These are phyloP conservation scores for Phaeotremella fagi DNA, from an alignment of 768 basidiomycete species.

Conservation along the genomic window DNA sequence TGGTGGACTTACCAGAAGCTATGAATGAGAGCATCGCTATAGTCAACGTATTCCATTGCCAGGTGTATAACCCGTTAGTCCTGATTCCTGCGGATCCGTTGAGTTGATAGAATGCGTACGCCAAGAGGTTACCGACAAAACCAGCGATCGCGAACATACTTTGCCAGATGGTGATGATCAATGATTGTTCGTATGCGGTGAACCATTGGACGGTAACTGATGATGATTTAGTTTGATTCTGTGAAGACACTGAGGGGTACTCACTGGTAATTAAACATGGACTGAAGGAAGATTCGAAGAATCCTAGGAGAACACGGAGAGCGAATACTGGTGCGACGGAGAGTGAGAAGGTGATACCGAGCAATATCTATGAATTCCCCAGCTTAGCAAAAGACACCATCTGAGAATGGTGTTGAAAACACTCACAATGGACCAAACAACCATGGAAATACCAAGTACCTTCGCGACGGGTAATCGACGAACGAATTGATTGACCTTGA, in stretches of 20 bases:
- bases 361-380: conserved; percentile 5
- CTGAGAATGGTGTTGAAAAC: neutral
- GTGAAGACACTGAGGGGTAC: neutral
- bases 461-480: conserved; percentile 19
- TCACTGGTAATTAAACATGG: conserved; percentile 21
- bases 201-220: conserved; percentile 35
- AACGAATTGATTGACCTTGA: conserved; percentile 18
- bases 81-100: neutral
- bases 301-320: conserved; percentile 24
- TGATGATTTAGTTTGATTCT: neutral
- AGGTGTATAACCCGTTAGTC: conserved; percentile 1
- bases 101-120: conserved; percentile 7
- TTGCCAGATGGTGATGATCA: conserved; percentile 24
- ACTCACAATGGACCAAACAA: conserved; percentile 7
- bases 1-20: conserved; percentile 4
- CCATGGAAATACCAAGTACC: conserved; percentile 8
- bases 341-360: conserved; percentile 21
- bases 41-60: conserved; percentile 18
- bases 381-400: neutral
- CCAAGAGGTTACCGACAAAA: conserved; percentile 7
- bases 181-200: conserved; percentile 19
- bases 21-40: conserved; percentile 12
- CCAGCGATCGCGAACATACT: conserved; percentile 14
- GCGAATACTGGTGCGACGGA: conserved; percentile 20
- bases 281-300: conserved; percentile 28